phyloP scores from a whole-genome alignment of 2,329 filamentous ascomycete species.

The Cryphonectria parasitica region DNA sequence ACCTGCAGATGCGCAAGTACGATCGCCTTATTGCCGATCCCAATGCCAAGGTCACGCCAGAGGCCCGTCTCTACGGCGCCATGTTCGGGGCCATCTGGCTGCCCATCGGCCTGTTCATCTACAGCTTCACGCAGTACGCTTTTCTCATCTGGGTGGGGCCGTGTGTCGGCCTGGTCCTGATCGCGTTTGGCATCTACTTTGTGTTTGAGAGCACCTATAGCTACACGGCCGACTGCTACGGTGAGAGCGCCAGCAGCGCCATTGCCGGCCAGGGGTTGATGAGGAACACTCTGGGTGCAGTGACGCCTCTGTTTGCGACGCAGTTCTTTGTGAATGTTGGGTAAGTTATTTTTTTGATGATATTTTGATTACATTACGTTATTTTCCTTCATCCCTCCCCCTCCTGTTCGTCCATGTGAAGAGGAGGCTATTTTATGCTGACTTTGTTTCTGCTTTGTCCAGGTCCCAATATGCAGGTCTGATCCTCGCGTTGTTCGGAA shows the following conservation, averaged over 20 bases:
- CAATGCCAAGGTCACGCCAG: constrained; percentile 44
- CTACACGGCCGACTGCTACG: constrained; percentile 58
- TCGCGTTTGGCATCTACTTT: constrained; percentile 58
- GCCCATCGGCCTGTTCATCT: constrained; percentile 55
- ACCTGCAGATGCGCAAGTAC: constrained; percentile 56
- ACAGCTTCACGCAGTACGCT: constrained; percentile 57
- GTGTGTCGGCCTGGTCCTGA: constrained; percentile 51
- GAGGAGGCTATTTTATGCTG: background rate
- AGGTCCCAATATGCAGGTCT: constrained; percentile 52
- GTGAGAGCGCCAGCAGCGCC: constrained; percentile 39
- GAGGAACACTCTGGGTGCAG: constrained; percentile 56
- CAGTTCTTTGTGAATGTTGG: constrained; percentile 58
- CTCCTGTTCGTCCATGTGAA: background rate
- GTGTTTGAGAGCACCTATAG: constrained; percentile 45
- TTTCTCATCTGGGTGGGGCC: constrained; percentile 54
- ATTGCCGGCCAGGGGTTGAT: constrained; percentile 57
- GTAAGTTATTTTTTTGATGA: constrained; percentile 31
- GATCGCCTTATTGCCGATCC: constrained; percentile 43
- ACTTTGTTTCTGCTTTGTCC: background rate
- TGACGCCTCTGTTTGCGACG: constrained; percentile 54
- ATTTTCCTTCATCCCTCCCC: no score
- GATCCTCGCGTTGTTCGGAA: constrained; percentile 51
- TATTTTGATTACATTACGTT: background rate
- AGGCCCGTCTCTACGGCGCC: constrained; percentile 53
- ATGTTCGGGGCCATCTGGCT: constrained; percentile 52